Percentiles rank a stretch among this genome's conserved stretches.
These are phyloP conservation scores for Pythium brassicae DNA, from an alignment of 352 stramenopile genomes.

Conservation along the genomic window DNA sequence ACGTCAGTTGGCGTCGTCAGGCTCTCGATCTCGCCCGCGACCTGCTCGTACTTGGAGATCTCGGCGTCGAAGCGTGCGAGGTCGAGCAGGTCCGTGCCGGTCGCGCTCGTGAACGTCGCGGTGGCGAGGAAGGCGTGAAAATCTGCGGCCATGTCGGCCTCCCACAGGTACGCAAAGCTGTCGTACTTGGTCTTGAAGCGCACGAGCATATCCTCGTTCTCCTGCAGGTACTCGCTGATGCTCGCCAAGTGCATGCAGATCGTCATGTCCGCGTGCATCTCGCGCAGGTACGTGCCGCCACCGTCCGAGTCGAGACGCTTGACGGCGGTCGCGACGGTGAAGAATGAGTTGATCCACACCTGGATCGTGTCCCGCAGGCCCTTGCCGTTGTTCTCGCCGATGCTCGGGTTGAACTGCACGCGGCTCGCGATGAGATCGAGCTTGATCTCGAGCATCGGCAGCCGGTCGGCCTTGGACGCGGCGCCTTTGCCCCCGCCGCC, in stretches of 20 bases:
- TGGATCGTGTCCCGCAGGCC: slow-evolving; percentile 94
- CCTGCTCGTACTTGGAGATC: slow-evolving; percentile 95
- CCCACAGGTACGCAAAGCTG: slow-evolving; percentile 95
- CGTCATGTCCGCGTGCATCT: slow-evolving; percentile 96
- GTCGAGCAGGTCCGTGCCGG: slow-evolving; percentile 89
- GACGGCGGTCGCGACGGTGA: slow-evolving; percentile 94
- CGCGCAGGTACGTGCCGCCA: slow-evolving; percentile 95
- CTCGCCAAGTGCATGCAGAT: slow-evolving; percentile 93
- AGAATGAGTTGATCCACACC: slow-evolving; percentile 96
- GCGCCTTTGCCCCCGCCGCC: slow-evolving; percentile 27
- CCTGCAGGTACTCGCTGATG: slow-evolving; percentile 90
- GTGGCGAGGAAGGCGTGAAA: slow-evolving; percentile 92
- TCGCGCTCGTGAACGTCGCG: slow-evolving; percentile 51
- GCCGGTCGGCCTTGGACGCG: slow-evolving; percentile 32
- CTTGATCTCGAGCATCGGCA: slow-evolving; percentile 97
- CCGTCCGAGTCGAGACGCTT: slow-evolving; percentile 93
- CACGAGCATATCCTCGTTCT: slow-evolving; percentile 91
- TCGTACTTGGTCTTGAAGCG: slow-evolving; percentile 95
- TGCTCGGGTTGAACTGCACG: slow-evolving; percentile 85
- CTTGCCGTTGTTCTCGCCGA: slow-evolving; percentile 90
- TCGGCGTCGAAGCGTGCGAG: slow-evolving; percentile 94
- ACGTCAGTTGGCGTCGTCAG: slow-evolving; percentile 91
- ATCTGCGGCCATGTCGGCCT: slow-evolving; percentile 88
- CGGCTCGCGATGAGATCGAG: slow-evolving; percentile 90
- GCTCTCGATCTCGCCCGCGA: slow-evolving; percentile 88